These are phyloP conservation scores for Vicia faba DNA, from an alignment of 306 rosid species.

Conservation along the genomic window DNA sequence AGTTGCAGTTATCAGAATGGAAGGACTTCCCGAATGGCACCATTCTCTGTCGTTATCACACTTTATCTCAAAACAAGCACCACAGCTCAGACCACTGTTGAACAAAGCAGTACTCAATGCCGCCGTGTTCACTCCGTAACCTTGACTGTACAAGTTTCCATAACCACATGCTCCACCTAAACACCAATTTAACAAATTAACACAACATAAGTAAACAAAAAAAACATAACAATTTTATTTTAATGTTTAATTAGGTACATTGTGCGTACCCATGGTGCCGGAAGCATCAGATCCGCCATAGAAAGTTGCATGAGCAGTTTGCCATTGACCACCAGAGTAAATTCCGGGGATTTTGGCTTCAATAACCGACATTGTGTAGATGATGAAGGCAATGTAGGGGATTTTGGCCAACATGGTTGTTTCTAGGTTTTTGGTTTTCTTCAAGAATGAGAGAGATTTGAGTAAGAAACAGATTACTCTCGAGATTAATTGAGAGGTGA, in stretches of 20 bases:
- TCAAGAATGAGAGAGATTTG: neutral
- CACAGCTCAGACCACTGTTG: conserved; percentile 88
- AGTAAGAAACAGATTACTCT: neutral
- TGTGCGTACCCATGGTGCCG: conserved; percentile 86
- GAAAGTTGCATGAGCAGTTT: conserved; percentile 91
- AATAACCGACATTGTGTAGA: conserved; percentile 45
- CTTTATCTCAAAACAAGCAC: conserved; percentile 88
- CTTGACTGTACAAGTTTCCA: conserved; percentile 96
- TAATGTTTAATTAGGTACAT: neutral
- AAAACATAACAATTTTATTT: no score
- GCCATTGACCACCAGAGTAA: conserved; percentile 72
- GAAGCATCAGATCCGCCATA: conserved; percentile 96
- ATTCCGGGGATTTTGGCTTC: conserved; percentile 84
- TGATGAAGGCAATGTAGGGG: conserved; percentile 43
- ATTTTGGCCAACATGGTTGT: conserved; percentile 45
- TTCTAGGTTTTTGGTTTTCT: neutral
- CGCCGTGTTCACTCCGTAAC: conserved; percentile 90
- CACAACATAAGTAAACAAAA: neutral
- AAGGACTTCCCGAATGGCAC: conserved; percentile 96
- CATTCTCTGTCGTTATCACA: conserved; percentile 70
- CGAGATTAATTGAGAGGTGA: conserved; percentile 22
- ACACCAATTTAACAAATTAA: neutral
- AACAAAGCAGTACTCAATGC: conserved; percentile 93
- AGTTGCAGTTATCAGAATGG: conserved; percentile 82
- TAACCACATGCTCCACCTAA: conserved; percentile 97